These are phyloP conservation scores for Echites panduratus DNA, from an alignment of 257 asterid species.

Conservation along the genomic window DNA sequence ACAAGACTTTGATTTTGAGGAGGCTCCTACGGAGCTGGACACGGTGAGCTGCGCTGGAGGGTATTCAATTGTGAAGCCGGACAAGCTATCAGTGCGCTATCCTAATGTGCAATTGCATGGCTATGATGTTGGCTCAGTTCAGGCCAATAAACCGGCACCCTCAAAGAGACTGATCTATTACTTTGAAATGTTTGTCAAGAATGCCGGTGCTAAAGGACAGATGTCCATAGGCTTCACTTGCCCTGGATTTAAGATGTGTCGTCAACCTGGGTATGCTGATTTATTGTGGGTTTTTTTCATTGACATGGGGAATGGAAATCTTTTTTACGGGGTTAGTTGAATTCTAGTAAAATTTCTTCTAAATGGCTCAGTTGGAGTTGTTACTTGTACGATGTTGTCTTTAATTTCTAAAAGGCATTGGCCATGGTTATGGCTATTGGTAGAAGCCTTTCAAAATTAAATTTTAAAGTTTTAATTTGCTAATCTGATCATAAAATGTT, in stretches of 20 bases:
- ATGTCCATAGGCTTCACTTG: slow-evolving; percentile 83
- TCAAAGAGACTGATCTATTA: slow-evolving; percentile 63
- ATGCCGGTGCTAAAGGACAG: slow-evolving; percentile 80
- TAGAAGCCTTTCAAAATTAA: neutral
- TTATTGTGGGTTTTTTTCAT: neutral
- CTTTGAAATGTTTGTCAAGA: slow-evolving; percentile 74
- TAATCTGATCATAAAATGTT: neutral
- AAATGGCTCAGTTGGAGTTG: neutral
- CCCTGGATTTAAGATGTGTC: slow-evolving; percentile 64
- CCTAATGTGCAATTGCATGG: slow-evolving; percentile 59
- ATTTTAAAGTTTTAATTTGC: neutral
- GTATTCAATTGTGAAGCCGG: slow-evolving; percentile 67
- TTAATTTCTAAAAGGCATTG: neutral
- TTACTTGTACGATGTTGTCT: neutral
- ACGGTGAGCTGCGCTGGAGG: slow-evolving; percentile 75
- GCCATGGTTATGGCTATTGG: neutral
- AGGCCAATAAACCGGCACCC: slow-evolving; percentile 83
- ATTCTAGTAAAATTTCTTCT: neutral
- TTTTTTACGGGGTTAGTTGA: neutral
- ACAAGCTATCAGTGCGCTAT: slow-evolving; percentile 70
- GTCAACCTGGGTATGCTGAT: slow-evolving; percentile 76
- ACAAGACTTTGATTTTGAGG: slow-evolving; percentile 48
- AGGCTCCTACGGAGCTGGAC: slow-evolving; percentile 66
- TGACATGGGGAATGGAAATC: neutral
- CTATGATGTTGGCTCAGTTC: slow-evolving; percentile 89